A percentile compares a stretch with the other conserved stretches of the same genome.
These are phyloP conservation scores for Teunomyces stri DNA, from an alignment of 805 yeast genomes.

Conservation along the genomic window DNA sequence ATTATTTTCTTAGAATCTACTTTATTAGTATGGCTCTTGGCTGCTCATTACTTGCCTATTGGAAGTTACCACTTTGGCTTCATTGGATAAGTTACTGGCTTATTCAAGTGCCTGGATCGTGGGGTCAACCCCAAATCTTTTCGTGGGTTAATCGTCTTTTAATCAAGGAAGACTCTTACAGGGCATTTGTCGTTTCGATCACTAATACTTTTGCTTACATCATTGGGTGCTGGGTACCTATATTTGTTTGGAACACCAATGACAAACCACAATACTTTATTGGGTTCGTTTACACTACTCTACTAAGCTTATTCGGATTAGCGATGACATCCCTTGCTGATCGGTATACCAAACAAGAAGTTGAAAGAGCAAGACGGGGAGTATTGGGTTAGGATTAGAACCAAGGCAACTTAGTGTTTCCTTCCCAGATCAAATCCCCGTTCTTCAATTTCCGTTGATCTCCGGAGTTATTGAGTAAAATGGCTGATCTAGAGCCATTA, in stretches of 20 bases:
- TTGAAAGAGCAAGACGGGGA: neutral
- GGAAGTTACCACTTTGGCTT: conserved; percentile 19
- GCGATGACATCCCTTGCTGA: conserved; percentile 23
- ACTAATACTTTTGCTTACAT: conserved; percentile 45
- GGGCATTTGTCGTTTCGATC: conserved; percentile 36
- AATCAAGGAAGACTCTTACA: conserved; percentile 25
- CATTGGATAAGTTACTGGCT: conserved; percentile 20
- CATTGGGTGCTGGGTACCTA: conserved; percentile 41
- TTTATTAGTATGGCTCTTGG: conserved; percentile 17
- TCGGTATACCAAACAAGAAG: conserved; percentile 19
- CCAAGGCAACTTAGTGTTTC: conserved; percentile 43
- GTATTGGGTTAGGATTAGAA: conserved; percentile 19
- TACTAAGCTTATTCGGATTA: conserved; percentile 30
- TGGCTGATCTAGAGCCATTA: conserved; percentile 37
- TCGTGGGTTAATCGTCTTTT: conserved; percentile 22
- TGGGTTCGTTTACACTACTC: conserved; percentile 40
- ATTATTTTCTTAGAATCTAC: conserved; percentile 10
- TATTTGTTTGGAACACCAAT: conserved; percentile 37
- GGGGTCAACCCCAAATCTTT: conserved; percentile 21
- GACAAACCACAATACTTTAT: conserved; percentile 35
- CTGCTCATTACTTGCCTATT: conserved; percentile 14
- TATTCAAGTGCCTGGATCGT: conserved; percentile 17
- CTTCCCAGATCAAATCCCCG: conserved; percentile 39
- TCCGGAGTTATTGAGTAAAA: conserved; percentile 21
- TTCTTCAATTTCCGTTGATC: conserved; percentile 24